phyloP scores from a whole-genome alignment of 768 basidiomycete genomes.

The Suillus placidus region DNA sequence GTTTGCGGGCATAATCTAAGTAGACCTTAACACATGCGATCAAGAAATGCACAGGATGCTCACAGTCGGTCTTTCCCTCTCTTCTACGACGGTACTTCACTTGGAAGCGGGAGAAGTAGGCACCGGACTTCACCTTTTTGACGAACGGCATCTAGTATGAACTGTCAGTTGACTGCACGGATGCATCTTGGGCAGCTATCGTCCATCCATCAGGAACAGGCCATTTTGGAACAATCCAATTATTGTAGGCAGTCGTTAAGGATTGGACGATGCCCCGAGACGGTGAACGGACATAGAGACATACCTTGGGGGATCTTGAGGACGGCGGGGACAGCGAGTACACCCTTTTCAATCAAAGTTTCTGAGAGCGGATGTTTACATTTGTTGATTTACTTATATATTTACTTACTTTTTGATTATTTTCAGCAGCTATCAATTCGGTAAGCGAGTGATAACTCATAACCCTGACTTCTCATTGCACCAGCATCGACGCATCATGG shows the following conservation, averaged over 20 bases:
- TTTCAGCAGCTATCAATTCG: background rate
- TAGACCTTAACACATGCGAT: slow-evolving; percentile 14
- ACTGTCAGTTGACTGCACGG: slow-evolving; percentile 20
- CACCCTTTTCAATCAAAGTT: slow-evolving; percentile 14
- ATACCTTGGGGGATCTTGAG: slow-evolving; percentile 44
- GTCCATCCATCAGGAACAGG: slow-evolving; percentile 34
- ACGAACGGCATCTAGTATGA: slow-evolving; percentile 85
- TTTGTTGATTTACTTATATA: slow-evolving; percentile 27
- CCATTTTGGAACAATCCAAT: background rate
- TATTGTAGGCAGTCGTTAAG: background rate
- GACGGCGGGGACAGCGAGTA: slow-evolving; percentile 34
- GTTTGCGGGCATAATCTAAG: slow-evolving; percentile 95
- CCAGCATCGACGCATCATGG: slow-evolving; percentile 24
- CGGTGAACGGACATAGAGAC: slow-evolving; percentile 17
- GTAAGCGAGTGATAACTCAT: background rate
- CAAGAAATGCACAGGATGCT: slow-evolving; percentile 29
- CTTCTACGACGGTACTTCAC: slow-evolving; percentile 97
- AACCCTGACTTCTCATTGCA: slow-evolving; percentile 2
- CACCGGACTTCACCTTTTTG: slow-evolving; percentile 94
- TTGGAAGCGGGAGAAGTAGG: slow-evolving; percentile 98
- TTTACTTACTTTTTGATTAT: slow-evolving; percentile 18
- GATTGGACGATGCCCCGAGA: background rate
- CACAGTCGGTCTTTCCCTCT: slow-evolving; percentile 99
- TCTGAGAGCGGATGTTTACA: slow-evolving; percentile 26
- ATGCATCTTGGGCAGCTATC: slow-evolving; percentile 31